Conservation (phyloP, 495 filamentous ascomycete species). For the Penicillium riverlandense region DNA sequence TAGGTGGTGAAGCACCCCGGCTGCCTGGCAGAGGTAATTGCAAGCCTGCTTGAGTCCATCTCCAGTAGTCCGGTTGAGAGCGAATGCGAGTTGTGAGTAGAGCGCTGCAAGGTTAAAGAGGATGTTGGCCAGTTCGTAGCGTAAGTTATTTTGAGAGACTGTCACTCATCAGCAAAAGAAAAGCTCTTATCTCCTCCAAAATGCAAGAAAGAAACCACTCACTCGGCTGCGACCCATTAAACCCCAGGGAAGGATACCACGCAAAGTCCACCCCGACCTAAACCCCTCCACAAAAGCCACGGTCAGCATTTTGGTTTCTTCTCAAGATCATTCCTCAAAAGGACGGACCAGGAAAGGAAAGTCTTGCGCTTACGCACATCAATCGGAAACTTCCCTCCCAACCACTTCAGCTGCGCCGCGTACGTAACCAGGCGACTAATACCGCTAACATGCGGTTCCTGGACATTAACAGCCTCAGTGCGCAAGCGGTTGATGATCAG, state of each 20-base stretch:
- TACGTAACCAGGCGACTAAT: constrained; percentile 81
- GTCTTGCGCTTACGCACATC: constrained; percentile 53
- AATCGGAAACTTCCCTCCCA: constrained; percentile 91
- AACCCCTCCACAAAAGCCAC: too few relatives aligned
- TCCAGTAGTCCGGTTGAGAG: constrained; percentile 67
- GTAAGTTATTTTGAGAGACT: constrained; percentile 83
- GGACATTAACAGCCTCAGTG: constrained; percentile 73
- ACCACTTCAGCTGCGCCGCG: constrained; percentile 89
- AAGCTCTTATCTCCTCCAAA: background rate
- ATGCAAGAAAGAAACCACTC: constrained; percentile 10
- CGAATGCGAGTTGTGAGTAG: constrained; percentile 85
- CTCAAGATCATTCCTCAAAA: background rate
- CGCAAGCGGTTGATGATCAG: constrained; percentile 78
- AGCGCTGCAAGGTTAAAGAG: constrained; percentile 88
- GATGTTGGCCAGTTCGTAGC: constrained; percentile 91
- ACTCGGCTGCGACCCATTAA: constrained; percentile 71
- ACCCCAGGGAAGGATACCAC: constrained; percentile 91
- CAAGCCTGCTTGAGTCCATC: constrained; percentile 85
- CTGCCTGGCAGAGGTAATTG: constrained; percentile 85
- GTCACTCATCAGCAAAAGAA: background rate
- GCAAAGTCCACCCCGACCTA: constrained; percentile 92
- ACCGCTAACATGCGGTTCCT: constrained; percentile 85
- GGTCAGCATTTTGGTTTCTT: too few relatives aligned
- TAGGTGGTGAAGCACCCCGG: constrained; percentile 76
- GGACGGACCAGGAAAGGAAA: background rate